Conservation (phyloP, 352 stramenopile species). For the Phytophthora fragariaefolia region DNA sequence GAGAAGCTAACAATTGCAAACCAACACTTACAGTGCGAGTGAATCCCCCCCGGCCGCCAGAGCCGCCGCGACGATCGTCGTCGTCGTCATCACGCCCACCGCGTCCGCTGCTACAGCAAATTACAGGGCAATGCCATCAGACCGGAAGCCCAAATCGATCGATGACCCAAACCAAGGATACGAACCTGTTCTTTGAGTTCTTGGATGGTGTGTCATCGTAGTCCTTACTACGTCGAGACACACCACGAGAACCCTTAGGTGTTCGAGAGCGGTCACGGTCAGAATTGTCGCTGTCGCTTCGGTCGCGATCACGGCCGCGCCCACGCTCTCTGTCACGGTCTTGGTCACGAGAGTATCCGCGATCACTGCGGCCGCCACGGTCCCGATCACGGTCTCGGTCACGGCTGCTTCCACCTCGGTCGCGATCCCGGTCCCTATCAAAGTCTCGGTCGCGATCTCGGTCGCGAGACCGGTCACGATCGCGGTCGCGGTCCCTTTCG, state of each 20-base stretch:
- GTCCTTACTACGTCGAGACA: slow-evolving; percentile 44
- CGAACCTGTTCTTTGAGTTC: slow-evolving; percentile 12
- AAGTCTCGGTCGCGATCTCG: slow-evolving; percentile 39
- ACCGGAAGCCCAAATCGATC: too few species aligned
- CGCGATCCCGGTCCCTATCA: slow-evolving; percentile 39
- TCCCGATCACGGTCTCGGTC: slow-evolving; percentile 42
- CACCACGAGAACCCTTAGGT: slow-evolving; percentile 30
- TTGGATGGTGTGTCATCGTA: slow-evolving; percentile 43
- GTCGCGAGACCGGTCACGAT: slow-evolving; percentile 37
- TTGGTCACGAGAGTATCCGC: slow-evolving; percentile 43
- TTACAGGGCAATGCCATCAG: slow-evolving; percentile 3
- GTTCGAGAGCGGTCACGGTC: slow-evolving; percentile 41
- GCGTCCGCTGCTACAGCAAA: slow-evolving; percentile 23
- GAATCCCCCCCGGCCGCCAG: slow-evolving; percentile 22
- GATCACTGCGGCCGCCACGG: slow-evolving; percentile 44
- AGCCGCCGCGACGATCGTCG: slow-evolving; percentile 41
- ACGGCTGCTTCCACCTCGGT: slow-evolving; percentile 42
- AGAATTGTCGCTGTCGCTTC: slow-evolving; percentile 34
- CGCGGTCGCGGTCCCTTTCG: slow-evolving; percentile 46
- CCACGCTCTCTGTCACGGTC: slow-evolving; percentile 39
- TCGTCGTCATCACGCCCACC: slow-evolving; percentile 66
- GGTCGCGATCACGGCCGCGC: slow-evolving; percentile 24
- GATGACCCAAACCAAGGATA: too few species aligned
- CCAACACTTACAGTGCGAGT: slow-evolving; percentile 50
- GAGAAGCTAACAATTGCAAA: background rate